Conservation (phyloP, 2,329 filamentous ascomycete genomes). For the Fusarium sp. region DNA sequence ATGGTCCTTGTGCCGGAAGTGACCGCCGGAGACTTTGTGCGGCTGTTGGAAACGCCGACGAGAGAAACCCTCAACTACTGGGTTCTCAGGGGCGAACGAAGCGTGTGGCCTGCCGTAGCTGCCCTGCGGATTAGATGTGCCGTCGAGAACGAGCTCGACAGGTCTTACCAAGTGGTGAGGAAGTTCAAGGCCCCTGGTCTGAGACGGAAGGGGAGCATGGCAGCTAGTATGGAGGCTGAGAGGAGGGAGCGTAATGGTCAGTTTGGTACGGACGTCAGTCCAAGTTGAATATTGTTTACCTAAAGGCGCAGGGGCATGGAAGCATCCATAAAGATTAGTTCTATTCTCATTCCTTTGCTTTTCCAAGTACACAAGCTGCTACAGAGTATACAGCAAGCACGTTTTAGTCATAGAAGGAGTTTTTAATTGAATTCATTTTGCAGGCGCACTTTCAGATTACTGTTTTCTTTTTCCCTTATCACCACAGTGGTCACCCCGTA, state of each 20-base stretch:
- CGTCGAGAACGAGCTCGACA: constrained; percentile 88
- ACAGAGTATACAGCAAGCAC: neutral
- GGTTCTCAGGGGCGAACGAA: constrained; percentile 85
- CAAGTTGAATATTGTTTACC: constrained; percentile 20
- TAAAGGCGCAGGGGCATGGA: constrained; percentile 1
- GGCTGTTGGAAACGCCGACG: constrained; percentile 85
- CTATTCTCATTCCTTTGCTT: neutral
- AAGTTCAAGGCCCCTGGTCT: constrained; percentile 67
- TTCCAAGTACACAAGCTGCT: neutral
- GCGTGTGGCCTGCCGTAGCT: constrained; percentile 90
- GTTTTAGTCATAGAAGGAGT: neutral
- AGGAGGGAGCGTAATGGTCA: constrained; percentile 29
- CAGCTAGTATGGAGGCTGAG: constrained; percentile 45
- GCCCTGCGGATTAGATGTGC: constrained; percentile 85
- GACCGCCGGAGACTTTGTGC: constrained; percentile 76
- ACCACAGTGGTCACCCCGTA: neutral
- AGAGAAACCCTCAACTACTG: constrained; percentile 82
- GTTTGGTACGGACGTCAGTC: constrained; percentile 22
- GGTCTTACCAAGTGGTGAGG: constrained; percentile 83
- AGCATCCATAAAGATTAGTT: constrained; percentile 9
- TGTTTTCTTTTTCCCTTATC: neutral
- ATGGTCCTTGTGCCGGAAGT: constrained; percentile 87
- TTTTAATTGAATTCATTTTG: neutral
- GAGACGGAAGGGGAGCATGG: constrained; percentile 59
- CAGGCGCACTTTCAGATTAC: neutral